Evolutionary conservation across 129 eudicot species (phyloP).

Genomic region (Flaveria trinervia): DNA sequence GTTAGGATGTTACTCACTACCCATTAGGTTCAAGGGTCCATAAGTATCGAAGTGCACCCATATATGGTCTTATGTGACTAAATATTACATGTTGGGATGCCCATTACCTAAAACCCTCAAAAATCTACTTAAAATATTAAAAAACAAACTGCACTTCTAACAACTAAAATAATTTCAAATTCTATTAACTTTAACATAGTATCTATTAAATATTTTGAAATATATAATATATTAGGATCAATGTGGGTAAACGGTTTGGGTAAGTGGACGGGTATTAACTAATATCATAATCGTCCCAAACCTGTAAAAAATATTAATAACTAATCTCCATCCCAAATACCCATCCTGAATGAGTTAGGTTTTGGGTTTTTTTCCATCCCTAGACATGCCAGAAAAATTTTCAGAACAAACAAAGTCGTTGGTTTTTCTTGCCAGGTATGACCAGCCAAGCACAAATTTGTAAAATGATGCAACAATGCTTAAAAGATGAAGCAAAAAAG

Average conservation of each 20-base stretch:
- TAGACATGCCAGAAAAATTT: neutral
- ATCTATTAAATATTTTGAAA: neutral
- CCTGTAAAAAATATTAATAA: neutral
- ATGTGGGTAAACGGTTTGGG: neutral
- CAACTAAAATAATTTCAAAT: neutral
- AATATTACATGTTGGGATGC: neutral
- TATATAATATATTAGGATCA: neutral
- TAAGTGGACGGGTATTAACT: neutral
- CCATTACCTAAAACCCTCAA: neutral
- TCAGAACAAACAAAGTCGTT: neutral
- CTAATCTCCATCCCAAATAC: neutral
- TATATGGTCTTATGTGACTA: neutral
- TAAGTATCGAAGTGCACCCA: neutral
- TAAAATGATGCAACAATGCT: neutral
- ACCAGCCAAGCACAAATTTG: neutral
- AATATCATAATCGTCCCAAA: neutral
- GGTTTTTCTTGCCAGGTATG: neutral
- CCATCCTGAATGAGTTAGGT: neutral
- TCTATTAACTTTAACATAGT: neutral
- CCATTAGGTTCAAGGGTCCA: neutral
- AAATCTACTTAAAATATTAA: neutral
- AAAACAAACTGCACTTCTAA: neutral
- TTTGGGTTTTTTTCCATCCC: neutral
- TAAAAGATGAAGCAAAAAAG: neutral
- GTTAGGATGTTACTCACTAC: neutral